These are phyloP conservation scores for Austroboletus eburneus DNA, from an alignment of 768 basidiomycete genomes.

Conservation along the genomic window DNA sequence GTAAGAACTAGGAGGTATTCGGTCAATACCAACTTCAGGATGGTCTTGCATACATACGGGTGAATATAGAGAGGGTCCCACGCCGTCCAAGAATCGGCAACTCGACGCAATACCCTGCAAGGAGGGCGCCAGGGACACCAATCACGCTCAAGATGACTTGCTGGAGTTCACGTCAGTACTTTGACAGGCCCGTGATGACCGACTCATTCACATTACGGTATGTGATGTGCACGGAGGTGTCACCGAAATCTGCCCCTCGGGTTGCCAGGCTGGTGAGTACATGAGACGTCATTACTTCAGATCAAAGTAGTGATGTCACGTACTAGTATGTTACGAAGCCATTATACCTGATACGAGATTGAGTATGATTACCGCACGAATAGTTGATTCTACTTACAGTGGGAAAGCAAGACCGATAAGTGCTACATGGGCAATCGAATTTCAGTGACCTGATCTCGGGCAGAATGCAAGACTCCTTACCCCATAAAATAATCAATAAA, in stretches of 20 bases:
- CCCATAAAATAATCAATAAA: slow-evolving; percentile 52
- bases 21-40: background rate
- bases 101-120: slow-evolving; percentile 54
- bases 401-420: slow-evolving; percentile 78
- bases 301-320: background rate
- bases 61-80: slow-evolving; percentile 50
- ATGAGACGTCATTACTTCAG: background rate
- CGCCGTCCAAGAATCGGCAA: slow-evolving; percentile 47
- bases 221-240: slow-evolving; percentile 63
- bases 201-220: slow-evolving; percentile 58
- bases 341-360: slow-evolving; percentile 38
- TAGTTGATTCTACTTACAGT: slow-evolving; percentile 40
- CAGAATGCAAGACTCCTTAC: slow-evolving; percentile 18
- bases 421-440: slow-evolving; percentile 33
- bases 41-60: slow-evolving; percentile 28
- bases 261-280: slow-evolving; percentile 46
- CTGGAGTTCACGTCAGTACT: slow-evolving; percentile 24
- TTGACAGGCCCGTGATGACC: background rate
- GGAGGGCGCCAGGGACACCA: slow-evolving; percentile 52
- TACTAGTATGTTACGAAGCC: slow-evolving; percentile 53
- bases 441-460: background rate
- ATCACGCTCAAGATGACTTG: slow-evolving; percentile 56
- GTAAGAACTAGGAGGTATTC: slow-evolving; percentile 36
- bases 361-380: background rate
- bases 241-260: slow-evolving; percentile 68